A percentile compares a stretch with the other conserved stretches of the same genome.
These are phyloP conservation scores for Arachis hypogaea DNA, from an alignment of 306 rosid genomes.

Conservation along the genomic window DNA sequence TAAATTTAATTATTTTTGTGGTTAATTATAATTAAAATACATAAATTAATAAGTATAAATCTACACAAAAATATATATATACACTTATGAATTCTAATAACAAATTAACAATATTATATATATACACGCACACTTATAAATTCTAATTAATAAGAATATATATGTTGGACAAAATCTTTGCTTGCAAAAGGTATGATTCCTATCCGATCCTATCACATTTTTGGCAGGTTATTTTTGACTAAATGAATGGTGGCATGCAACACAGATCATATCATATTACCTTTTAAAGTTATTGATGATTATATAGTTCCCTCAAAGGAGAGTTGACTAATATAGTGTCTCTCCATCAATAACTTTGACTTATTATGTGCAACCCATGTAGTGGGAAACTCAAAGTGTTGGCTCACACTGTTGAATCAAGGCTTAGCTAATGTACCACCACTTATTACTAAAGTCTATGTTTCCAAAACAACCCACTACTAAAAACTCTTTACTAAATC, in stretches of 20 bases:
- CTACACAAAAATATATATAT: no score
- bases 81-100: no score
- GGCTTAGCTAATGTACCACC: conserved; percentile 8
- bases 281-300: background rate
- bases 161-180: no score
- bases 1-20: no score
- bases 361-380: conserved; percentile 29
- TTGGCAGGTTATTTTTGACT: conserved; percentile 19
- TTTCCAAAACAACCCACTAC: conserved; percentile 31
- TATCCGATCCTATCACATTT: background rate
- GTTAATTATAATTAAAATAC: no score
- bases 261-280: conserved; percentile 17
- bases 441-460: no score
- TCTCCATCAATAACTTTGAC: conserved; percentile 40
- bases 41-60: no score
- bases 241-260: conserved; percentile 24
- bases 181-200: no score
- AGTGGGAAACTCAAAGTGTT: conserved; percentile 42
- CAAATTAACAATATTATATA: no score
- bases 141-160: no score
- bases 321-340: background rate
- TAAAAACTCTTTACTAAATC: background rate
- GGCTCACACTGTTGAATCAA: conserved; percentile 35
- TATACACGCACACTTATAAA: no score
- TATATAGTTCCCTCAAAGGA: conserved; percentile 11